Base-by-base conservation (phyloP, 2,329 filamentous ascomycete species). In the Penicillium verrucosum region DNA sequence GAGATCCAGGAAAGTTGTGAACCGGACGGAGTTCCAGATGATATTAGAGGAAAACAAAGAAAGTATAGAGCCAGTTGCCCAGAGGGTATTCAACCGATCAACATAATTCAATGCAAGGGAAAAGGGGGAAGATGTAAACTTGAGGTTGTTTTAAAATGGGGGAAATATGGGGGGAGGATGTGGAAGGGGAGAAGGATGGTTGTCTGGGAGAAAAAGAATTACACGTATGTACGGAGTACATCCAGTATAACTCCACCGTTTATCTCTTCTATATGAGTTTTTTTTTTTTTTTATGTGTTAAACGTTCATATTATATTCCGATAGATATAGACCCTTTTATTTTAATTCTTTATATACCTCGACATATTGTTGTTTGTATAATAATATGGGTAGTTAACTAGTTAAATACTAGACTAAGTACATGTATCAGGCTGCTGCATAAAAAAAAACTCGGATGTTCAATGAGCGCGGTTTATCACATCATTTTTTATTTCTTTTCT, bases 1-100 rank as follows among this genome's bases (percentile, higher is more conserved):
- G 58, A 51, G 57, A 46, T 36, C 38, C 52, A 54, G 47, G 32
- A 49, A 59, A 48, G 37, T 63, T 65, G 40, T 48, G 51, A 63
- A 62, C 46, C 54, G 54, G 59, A 62, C 61, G 57, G 58, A 51
- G 50, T 60, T 60, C 60, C 58, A 62, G 25, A 38, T 18, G 18
- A 18, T 18, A 18, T 18, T 18, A 18, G 46, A 52, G 34, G 44
- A 21, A 43, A 51, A 46, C n/a, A 46, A 51, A 53, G 57, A 55
- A 34, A 57, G 53, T 44, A 34, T 27, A 41, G 42, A 45, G 47
- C 54, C 34, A 45, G 46, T 25, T 42, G 45, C 52, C 41, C 54
- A 32, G 29, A 52, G 34, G 47, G 25, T 38, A 38, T 61, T 64
- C 54, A 62, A 40, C 58, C 54, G 55, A 56, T 54, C 38, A 60